phyloP scores from a whole-genome alignment of 805 yeast genomes.

The Candida bentonensis region DNA sequence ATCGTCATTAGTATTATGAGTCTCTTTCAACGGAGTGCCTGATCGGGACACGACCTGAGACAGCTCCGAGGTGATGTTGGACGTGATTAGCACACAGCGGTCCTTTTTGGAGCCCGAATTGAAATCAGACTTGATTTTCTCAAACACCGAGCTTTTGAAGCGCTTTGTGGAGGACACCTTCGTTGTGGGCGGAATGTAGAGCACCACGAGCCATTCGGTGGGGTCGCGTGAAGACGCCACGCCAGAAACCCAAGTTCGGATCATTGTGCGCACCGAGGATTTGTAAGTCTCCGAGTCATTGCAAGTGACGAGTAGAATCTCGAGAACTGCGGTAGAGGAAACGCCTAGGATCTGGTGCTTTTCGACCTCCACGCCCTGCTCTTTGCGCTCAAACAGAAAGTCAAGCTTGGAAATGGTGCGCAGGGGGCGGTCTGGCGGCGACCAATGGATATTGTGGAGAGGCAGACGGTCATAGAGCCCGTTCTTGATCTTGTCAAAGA shows the following conservation, averaged over 20 bases:
- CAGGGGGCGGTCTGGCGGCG: constrained; percentile 33
- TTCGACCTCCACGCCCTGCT: constrained; percentile 24
- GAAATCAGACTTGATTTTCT: constrained; percentile 43
- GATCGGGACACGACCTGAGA: neutral
- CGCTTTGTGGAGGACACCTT: constrained; percentile 20
- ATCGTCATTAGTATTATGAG: neutral
- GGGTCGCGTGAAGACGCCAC: constrained; percentile 27
- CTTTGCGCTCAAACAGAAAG: constrained; percentile 43
- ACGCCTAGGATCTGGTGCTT: constrained; percentile 27
- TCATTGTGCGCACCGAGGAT: constrained; percentile 64
- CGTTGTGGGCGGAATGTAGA: constrained; percentile 30
- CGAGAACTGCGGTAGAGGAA: constrained; percentile 39
- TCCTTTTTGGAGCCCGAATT: constrained; percentile 22
- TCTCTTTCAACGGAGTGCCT: neutral
- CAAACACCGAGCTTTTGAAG: constrained; percentile 35
- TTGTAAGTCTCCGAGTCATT: constrained; percentile 63
- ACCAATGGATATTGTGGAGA: constrained; percentile 61
- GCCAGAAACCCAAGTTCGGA: constrained; percentile 62
- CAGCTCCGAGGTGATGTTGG: constrained; percentile 9
- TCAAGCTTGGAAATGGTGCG: constrained; percentile 50
- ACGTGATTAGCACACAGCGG: constrained; percentile 20
- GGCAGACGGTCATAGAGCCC: constrained; percentile 36
- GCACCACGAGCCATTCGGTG: constrained; percentile 50
- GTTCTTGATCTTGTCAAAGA: constrained; percentile 31
- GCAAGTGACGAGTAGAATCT: constrained; percentile 55